Conservation (phyloP, 2,329 filamentous ascomycete genomes). For the Neonectria sp. region DNA sequence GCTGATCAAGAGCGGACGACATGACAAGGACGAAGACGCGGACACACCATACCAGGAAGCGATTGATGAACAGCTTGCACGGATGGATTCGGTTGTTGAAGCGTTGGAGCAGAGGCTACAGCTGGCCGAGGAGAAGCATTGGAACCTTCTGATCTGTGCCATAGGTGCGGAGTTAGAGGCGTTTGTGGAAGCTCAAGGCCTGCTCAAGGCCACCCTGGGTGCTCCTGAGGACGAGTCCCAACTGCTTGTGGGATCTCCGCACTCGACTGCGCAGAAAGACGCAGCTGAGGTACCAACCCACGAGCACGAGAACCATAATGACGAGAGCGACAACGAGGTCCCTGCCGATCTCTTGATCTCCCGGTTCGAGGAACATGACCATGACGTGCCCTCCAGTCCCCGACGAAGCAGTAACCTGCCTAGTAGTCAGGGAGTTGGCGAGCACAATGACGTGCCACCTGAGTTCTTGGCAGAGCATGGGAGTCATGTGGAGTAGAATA, state of each 20-base stretch:
- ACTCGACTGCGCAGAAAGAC: conserved; percentile 12
- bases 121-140: conserved; percentile 72
- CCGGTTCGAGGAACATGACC: conserved; percentile 47
- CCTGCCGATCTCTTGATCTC: conserved; percentile 58
- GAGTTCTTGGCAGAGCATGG: conserved; percentile 67
- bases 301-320: conserved; percentile 16
- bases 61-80: conserved; percentile 63
- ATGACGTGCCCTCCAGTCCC: conserved; percentile 32
- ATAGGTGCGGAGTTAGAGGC: conserved; percentile 82
- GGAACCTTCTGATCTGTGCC: conserved; percentile 83
- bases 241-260: conserved; percentile 23
- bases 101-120: conserved; percentile 69
- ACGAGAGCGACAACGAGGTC: conserved; percentile 59
- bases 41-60: conserved; percentile 54
- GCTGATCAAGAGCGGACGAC: conserved; percentile 60
- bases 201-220: conserved; percentile 59
- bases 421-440: conserved; percentile 53
- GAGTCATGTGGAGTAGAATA: conserved; percentile 32
- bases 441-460: conserved; percentile 64
- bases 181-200: conserved; percentile 71
- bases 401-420: conserved; percentile 33
- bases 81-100: conserved; percentile 70
- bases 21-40: conserved; percentile 51
- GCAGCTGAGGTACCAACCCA: conserved; percentile 3
- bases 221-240: conserved; percentile 20